Base-by-base conservation (phyloP, 1,284 basidiomycete species). In the Moniliophthora roreri region DNA sequence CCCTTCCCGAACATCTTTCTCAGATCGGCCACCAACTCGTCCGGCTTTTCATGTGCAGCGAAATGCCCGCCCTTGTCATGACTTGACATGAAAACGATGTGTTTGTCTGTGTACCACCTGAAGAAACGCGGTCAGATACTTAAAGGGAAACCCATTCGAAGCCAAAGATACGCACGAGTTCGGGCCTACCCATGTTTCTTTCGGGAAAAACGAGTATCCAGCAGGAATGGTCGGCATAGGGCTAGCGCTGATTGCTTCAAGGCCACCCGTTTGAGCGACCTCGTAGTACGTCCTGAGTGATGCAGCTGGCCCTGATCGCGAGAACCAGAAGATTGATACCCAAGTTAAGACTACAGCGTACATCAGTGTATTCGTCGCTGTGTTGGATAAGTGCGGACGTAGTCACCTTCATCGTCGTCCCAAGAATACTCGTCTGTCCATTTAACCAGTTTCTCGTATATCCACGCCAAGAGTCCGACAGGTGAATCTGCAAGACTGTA, bases 401-500 rank as follows among this genome's bases (percentile, higher is more conserved):
- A n/a, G n/a, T n/a, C n/a, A n/a, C n/a, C n/a, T 78, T 76, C 74
- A 23, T 81, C 79, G 50, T 81, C 77, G 34, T 69, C 63, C 80
- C 80, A 81, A 1, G 66, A 63, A 55, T 81, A 82, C 0, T 60
- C 58, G 32, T 80, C 76, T 0, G 75, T 69, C 77, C 79, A 81
- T 6, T 66, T 56, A n/a, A 73, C 65, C 9, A 81, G 59, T 60
- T 84, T 82, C n/a, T n/a, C n/a, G n/a, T n/a, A n/a, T n/a, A n/a
- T n/a, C n/a, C n/a, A n/a, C n/a, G n/a, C n/a, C n/a, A 83, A 68
- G 35, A 84, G 63, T 0, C 79, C 81, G 2, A 76, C 69, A 2
- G 81, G 82, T 5, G 80, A 81, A 60, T 83, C 81, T 0, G 72
- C 65, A 5, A 82, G 65, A 11, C 65, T 63, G 59, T 81, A 81